Evolutionary conservation across 495 filamentous ascomycete species (phyloP), one percentile per base, ranked within the genome.

Genomic region (Sphaerosporella brunnea): DNA sequence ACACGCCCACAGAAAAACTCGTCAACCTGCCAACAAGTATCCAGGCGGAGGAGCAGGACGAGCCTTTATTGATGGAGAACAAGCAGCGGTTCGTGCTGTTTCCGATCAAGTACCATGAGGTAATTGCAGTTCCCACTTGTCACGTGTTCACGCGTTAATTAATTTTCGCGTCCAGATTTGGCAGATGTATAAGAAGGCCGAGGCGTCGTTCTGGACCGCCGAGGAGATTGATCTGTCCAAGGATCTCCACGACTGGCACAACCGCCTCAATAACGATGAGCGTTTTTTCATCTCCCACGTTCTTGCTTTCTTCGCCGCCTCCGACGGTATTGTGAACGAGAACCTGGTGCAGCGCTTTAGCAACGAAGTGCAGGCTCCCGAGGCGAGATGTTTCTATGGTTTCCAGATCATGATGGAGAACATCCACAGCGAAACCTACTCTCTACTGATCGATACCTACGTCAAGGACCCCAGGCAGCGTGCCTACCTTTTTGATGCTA

Each of bases 401-500:
- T 99, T 99, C 75, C 90, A 99, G 70, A 99, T 99, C 72, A 99
- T 99, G 90, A 96, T 99, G 83, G 90, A 99, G 77, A 99, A 99
- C 71, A 95, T 99, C 61, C 90, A 99, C 76, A 93, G 90, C 23
- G 90, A 99, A 69, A 99, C 90, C 39, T 99, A 99, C 75, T 95
- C 88, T 26, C 77, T 99, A 11, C 79, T 99, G 55, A 99, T 99
- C 64, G 90, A 99, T 62, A 99, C 92, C 51, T 99, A 99, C 69
- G 92, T 97, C 73, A 94, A 93, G 73, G 90, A 97, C 71, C 84
- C 85, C 49, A 82, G 84, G 66, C 90, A 97, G 70, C 81, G 87
- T 47, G 82, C 75, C 45, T 86, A 95, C 61, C 78, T 97, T 43
- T 96, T 97, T 67, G 90, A 97, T 62, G 90, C 90, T 54, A 92